A percentile compares a stretch with the other conserved stretches of the same genome.
Evolutionary conservation across 345 rosid genomes (phyloP).

Genomic region (Sapria himalayana): DNA sequence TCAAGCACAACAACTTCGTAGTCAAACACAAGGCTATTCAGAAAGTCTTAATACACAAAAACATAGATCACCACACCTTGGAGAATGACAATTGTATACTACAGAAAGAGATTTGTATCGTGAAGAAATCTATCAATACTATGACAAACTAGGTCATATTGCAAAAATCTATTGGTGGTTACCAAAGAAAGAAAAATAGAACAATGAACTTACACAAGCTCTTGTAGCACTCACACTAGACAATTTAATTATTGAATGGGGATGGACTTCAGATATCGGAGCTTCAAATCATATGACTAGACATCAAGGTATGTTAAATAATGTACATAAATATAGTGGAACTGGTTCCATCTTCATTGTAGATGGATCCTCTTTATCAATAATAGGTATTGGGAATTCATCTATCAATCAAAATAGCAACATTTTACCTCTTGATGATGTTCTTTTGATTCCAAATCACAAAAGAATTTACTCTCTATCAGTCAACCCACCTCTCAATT

Average conservation of each 20-base stretch:
- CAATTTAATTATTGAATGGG: neutral
- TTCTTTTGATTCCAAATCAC: neutral
- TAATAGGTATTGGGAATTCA: neutral
- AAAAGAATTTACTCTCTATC: neutral
- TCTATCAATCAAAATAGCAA: neutral
- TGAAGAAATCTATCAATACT: neutral
- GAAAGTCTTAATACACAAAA: neutral
- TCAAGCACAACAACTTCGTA: no score
- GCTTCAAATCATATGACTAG: constrained; percentile 4
- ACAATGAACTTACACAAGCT: neutral
- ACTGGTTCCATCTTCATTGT: neutral
- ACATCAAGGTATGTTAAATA: neutral
- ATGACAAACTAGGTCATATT: neutral
- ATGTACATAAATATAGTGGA: neutral
- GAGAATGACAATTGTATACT: neutral
- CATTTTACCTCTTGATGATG: neutral
- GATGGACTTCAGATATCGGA: constrained; percentile 1
- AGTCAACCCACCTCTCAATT: constrained; percentile 3
- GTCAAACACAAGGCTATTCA: no score
- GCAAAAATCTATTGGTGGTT: constrained; percentile 3
- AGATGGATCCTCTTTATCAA: constrained; percentile 1
- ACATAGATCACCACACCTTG: neutral
- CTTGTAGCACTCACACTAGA: constrained; percentile 1
- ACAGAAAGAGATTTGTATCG: neutral
- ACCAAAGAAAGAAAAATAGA: neutral